Conservation (phyloP, 306 rosid species). For the Crotalaria pallida region DNA sequence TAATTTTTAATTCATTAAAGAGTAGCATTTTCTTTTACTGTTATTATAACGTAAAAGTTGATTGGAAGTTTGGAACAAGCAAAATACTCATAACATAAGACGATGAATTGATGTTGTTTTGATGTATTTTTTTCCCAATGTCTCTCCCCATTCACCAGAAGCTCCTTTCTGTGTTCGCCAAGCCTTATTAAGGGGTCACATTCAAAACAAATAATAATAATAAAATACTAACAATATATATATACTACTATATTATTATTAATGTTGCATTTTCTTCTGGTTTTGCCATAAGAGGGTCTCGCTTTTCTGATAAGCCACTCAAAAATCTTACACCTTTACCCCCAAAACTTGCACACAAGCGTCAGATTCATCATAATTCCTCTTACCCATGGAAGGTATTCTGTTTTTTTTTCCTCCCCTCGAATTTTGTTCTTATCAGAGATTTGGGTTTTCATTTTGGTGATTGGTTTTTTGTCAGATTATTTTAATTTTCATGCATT, state of each 20-base stretch:
- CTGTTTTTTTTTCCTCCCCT: background rate
- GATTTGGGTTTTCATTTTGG: conserved; percentile 40
- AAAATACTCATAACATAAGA: conserved; percentile 18
- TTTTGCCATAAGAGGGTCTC: conserved; percentile 33
- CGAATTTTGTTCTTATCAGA: conserved; percentile 6
- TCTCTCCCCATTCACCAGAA: conserved; percentile 29
- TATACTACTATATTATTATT: too few species aligned
- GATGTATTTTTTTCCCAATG: background rate
- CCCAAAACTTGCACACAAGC: conserved; percentile 21
- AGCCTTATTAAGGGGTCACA: conserved; percentile 24
- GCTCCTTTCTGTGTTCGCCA: conserved; percentile 18
- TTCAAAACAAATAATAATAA: conserved; percentile 15
- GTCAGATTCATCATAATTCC: conserved; percentile 18
- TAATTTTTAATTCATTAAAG: too few species aligned
- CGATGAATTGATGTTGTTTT: conserved; percentile 1
- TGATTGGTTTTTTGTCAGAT: conserved; percentile 16
- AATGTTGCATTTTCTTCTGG: conserved; percentile 18
- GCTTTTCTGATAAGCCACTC: conserved; percentile 33
- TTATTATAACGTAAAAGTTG: conserved; percentile 29
- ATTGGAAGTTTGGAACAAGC: conserved; percentile 38
- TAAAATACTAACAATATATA: too few species aligned
- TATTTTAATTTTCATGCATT: conserved; percentile 24
- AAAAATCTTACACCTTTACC: background rate
- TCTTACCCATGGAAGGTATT: conserved; percentile 76
- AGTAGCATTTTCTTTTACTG: too few species aligned